Conservation (phyloP, 2,329 filamentous ascomycete genomes). For the Epichloe sibirici region DNA sequence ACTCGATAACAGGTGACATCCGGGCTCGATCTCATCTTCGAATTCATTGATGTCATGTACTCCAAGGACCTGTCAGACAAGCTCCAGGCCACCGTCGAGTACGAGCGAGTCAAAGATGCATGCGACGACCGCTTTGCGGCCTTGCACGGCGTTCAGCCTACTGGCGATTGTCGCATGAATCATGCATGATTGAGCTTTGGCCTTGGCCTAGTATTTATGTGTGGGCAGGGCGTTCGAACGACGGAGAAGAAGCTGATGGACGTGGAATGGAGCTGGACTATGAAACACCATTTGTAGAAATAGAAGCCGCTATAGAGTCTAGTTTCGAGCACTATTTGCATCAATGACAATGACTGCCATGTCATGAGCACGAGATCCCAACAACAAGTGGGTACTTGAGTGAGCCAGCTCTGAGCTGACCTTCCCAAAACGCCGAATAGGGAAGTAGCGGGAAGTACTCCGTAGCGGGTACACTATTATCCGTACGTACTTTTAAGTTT, state of each 20-base stretch:
- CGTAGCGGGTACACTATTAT: too few relatives aligned
- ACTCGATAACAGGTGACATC: conserved; percentile 5
- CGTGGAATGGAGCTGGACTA: background rate
- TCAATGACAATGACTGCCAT: background rate
- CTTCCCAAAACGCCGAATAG: background rate
- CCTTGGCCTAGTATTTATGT: background rate
- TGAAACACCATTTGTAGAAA: background rate
- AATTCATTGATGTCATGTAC: conserved; percentile 10
- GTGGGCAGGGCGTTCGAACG: background rate
- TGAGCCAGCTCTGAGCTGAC: background rate
- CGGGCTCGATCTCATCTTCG: conserved; percentile 10
- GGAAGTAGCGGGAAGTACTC: too few relatives aligned
- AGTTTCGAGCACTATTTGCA: background rate
- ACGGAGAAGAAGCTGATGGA: too few relatives aligned
- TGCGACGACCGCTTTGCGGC: conserved; percentile 11
- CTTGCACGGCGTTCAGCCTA: conserved; percentile 4
- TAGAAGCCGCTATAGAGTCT: background rate
- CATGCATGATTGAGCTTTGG: background rate
- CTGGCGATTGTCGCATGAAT: conserved; percentile 2
- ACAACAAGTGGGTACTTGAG: too few relatives aligned
- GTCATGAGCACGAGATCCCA: background rate
- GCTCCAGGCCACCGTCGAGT: conserved; percentile 8
- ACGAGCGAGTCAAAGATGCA: conserved; percentile 7
- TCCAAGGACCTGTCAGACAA: background rate
- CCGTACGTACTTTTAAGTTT: too few relatives aligned